A percentile compares a stretch with the other conserved stretches of the same genome.
Conservation (phyloP, 2,329 filamentous ascomycete genomes). For the Arthrobotrys iridis region DNA sequence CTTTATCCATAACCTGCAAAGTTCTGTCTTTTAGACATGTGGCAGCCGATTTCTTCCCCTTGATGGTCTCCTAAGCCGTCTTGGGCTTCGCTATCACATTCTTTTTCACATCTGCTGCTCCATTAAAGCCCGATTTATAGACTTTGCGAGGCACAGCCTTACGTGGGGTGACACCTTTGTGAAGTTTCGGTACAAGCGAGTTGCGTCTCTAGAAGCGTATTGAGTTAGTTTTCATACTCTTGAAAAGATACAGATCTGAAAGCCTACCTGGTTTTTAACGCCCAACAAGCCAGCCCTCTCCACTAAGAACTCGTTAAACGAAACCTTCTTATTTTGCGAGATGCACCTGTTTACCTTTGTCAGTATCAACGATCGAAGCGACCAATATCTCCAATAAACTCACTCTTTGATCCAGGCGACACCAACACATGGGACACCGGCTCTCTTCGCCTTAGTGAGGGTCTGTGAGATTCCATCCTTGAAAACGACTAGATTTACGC, state of each 20-base stretch:
- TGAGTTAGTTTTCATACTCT: background rate
- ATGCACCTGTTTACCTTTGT: constrained; percentile 4
- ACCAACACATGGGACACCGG: constrained; percentile 32
- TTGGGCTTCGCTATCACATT: background rate
- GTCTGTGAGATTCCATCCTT: constrained; percentile 32
- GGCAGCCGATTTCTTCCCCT: background rate
- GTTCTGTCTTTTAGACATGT: background rate
- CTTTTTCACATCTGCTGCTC: background rate
- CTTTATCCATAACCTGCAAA: background rate
- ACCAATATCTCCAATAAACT: background rate
- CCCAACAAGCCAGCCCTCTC: constrained; percentile 13
- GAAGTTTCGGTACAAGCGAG: constrained; percentile 35
- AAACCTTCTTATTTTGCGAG: background rate
- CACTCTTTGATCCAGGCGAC: constrained; percentile 46
- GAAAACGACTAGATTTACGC: constrained; percentile 42
- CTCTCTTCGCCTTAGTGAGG: constrained; percentile 31
- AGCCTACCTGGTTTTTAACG: constrained; percentile 16
- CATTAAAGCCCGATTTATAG: background rate
- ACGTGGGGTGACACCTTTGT: constrained; percentile 31
- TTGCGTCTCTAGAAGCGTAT: constrained; percentile 18
- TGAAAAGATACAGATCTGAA: background rate
- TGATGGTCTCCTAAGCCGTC: constrained; percentile 5
- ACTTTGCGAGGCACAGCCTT: background rate
- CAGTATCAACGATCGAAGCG: background rate
- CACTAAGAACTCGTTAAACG: constrained; percentile 28